phyloP scores from a whole-genome alignment of 805 yeast genomes.

The Barnettozyma populi region DNA sequence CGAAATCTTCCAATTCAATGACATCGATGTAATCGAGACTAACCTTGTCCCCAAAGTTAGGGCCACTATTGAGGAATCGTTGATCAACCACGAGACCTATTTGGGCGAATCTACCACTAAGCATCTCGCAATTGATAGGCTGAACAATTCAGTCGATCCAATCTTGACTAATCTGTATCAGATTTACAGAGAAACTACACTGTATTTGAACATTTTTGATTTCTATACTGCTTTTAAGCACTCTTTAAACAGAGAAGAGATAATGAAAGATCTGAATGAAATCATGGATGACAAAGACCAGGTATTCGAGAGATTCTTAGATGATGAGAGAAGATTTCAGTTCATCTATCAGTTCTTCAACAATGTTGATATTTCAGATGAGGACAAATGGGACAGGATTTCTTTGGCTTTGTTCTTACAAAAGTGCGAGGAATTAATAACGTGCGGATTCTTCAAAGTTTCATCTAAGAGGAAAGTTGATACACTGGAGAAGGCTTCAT shows the following conservation, averaged over 20 bases:
- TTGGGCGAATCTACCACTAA: constrained; percentile 18
- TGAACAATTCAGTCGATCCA: constrained; percentile 43
- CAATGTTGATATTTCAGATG: constrained; percentile 25
- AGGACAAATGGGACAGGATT: constrained; percentile 54
- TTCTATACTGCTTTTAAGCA: constrained; percentile 58
- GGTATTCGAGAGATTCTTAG: constrained; percentile 17
- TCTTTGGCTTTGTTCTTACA: constrained; percentile 71
- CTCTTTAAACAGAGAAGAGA: constrained; percentile 32
- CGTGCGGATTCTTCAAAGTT: constrained; percentile 61
- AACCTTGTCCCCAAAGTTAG: constrained; percentile 42
- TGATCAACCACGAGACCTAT: constrained; percentile 35
- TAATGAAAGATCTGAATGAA: constrained; percentile 22
- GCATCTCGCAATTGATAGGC: constrained; percentile 15
- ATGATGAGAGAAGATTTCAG: constrained; percentile 25
- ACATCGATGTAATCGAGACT: constrained; percentile 26
- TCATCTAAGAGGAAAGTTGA: constrained; percentile 50
- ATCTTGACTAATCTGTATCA: constrained; percentile 53
- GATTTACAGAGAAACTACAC: constrained; percentile 74
- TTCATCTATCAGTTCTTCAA: constrained; percentile 25
- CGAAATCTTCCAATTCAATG: constrained; percentile 36
- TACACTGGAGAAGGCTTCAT: constrained; percentile 59
- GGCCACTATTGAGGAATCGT: constrained; percentile 33
- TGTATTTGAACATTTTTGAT: constrained; percentile 61
- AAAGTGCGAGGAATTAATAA: constrained; percentile 62
- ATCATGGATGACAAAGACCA: constrained; percentile 16